Conservation (phyloP, 2,329 filamentous ascomycete genomes). For the Colletotrichum tamarilloi region DNA sequence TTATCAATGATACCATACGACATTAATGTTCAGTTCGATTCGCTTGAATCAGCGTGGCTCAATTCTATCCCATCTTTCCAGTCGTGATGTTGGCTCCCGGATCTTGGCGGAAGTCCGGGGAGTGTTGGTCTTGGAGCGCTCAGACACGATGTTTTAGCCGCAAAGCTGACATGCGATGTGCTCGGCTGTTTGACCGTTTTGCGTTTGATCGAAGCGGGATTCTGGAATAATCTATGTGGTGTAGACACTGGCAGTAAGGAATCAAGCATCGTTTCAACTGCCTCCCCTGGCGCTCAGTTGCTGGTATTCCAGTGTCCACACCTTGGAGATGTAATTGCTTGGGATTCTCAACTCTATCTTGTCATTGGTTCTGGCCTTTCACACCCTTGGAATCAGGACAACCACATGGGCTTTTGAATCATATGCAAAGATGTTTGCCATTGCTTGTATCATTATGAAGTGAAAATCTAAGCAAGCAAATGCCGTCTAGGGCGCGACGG, state of each 20-base stretch:
- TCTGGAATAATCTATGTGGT: background rate
- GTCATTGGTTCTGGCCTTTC: no score
- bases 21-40: background rate
- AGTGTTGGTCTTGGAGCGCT: background rate
- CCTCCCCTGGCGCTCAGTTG: background rate
- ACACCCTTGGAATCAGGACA: no score
- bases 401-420: no score
- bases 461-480: no score
- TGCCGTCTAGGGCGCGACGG: no score
- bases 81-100: background rate
- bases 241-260: background rate
- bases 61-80: background rate
- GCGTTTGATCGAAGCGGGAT: background rate
- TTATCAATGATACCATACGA: background rate
- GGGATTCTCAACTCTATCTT: no score
- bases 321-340: no score
- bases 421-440: no score
- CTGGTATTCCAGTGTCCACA: no score
- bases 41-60: background rate
- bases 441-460: no score
- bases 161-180: background rate
- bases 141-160: background rate
- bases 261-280: background rate
- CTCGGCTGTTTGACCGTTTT: background rate
- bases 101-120: background rate